phyloP scores from a whole-genome alignment of 805 yeast species.

The Kuraishia ogatae region DNA sequence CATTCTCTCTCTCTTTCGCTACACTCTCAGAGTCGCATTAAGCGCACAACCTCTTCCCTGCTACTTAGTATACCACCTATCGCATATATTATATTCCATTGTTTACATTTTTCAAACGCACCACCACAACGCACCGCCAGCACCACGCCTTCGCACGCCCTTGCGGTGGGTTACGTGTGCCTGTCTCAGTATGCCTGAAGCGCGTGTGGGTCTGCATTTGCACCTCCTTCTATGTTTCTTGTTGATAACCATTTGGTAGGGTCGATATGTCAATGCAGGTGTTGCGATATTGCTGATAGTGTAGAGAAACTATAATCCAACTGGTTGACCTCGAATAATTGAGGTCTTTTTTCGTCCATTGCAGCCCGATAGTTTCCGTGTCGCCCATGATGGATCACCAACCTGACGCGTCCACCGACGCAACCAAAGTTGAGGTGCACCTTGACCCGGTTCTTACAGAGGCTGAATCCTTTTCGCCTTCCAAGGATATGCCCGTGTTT shows the following conservation, averaged over 20 bases:
- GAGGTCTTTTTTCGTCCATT: neutral
- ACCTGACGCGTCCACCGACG: neutral
- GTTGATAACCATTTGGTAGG: too few relatives aligned
- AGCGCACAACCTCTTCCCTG: neutral
- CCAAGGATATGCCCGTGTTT: neutral
- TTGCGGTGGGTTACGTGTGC: too few relatives aligned
- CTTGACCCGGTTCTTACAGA: neutral
- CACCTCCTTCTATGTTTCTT: neutral
- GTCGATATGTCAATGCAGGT: too few relatives aligned
- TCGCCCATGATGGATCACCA: neutral
- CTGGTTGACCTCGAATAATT: neutral
- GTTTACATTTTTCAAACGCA: neutral
- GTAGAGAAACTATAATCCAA: too few relatives aligned
- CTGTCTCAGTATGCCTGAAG: too few relatives aligned
- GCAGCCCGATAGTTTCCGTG: too few relatives aligned
- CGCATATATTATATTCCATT: too few relatives aligned
- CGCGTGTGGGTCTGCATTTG: neutral
- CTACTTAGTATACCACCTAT: too few relatives aligned
- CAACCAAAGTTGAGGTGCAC: neutral
- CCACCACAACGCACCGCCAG: neutral
- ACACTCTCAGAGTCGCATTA: too few relatives aligned
- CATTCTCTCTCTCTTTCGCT: too few relatives aligned
- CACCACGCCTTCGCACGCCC: too few relatives aligned
- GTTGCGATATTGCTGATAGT: too few relatives aligned
- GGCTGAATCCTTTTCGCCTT: slow-evolving; percentile 2